Evolutionary conservation across 768 basidiomycete species (phyloP).

Genomic region (Lentinula detonsa): DNA sequence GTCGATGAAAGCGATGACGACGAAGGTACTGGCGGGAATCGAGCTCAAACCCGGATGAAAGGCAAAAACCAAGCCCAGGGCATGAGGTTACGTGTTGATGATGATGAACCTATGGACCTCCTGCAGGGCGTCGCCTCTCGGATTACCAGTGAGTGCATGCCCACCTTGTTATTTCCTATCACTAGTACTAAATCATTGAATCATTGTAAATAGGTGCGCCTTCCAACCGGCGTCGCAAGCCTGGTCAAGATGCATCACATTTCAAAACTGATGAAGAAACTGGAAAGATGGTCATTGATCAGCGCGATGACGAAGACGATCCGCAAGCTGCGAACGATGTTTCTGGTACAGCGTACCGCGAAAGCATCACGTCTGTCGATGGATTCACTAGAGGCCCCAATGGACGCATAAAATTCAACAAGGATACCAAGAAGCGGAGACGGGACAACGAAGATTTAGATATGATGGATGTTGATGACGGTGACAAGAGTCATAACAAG

Average conservation of each 20-base stretch:
- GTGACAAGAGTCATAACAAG: slow-evolving; percentile 40
- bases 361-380: slow-evolving; percentile 78
- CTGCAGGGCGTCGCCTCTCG: slow-evolving; percentile 72
- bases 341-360: slow-evolving; percentile 77
- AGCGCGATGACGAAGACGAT: slow-evolving; percentile 43
- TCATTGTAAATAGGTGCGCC: slow-evolving; percentile 28
- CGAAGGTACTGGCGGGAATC: slow-evolving; percentile 21
- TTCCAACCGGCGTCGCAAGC: slow-evolving; percentile 56
- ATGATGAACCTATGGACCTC: slow-evolving; percentile 94
- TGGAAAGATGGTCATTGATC: slow-evolving; percentile 74
- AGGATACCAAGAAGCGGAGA: slow-evolving; percentile 91
- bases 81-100: slow-evolving; percentile 74
- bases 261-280: slow-evolving; percentile 87
- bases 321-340: slow-evolving; percentile 42
- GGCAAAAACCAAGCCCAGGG: slow-evolving; percentile 31
- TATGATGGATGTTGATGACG: slow-evolving; percentile 64
- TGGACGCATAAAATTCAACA: slow-evolving; percentile 92
- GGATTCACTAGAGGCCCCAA: slow-evolving; percentile 82
- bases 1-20: slow-evolving; percentile 68
- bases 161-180: neutral
- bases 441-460: slow-evolving; percentile 58
- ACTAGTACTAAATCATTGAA: neutral
- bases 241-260: slow-evolving; percentile 77
- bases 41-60: slow-evolving; percentile 19
- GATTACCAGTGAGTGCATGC: slow-evolving; percentile 53